Evolutionary conservation across 2,329 filamentous ascomycete species (phyloP).

Genomic region (Hypoxylon sp.): DNA sequence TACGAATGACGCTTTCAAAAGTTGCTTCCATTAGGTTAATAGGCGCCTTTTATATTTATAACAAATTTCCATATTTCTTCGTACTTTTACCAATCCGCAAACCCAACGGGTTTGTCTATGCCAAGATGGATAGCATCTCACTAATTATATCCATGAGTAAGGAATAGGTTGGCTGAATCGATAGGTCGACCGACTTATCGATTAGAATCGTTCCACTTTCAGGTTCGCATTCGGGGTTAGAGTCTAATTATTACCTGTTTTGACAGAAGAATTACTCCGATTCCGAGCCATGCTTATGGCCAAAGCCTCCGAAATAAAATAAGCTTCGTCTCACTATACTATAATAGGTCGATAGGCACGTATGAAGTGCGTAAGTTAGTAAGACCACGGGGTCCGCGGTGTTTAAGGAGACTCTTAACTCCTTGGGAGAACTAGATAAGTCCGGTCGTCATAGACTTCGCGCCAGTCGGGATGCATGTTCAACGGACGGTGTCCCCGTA

Average conservation of each 20-base stretch:
- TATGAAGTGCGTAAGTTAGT: constrained; percentile 4
- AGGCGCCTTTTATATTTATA: no score
- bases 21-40: no score
- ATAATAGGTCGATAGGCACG: constrained; percentile 11
- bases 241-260: not conserved
- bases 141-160: constrained; percentile 6
- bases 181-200: not conserved
- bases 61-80: no score
- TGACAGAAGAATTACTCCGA: constrained; percentile 13
- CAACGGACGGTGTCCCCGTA: not conserved
- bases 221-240: not conserved
- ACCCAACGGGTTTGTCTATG: constrained; percentile 1
- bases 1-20: no score
- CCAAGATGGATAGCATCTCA: not conserved
- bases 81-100: not conserved
- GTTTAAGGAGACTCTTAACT: constrained; percentile 16
- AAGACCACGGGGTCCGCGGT: constrained; percentile 3
- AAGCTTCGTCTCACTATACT: not conserved
- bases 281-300: constrained; percentile 1
- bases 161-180: not conserved
- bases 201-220: not conserved
- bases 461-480: not conserved
- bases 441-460: constrained; percentile 24
- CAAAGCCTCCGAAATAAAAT: constrained; percentile 10
- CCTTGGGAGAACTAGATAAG: constrained; percentile 8